A percentile compares a stretch with the other conserved stretches of the same genome.
Evolutionary conservation across 768 basidiomycete genomes (phyloP).

Genomic region (Goffeauzyma gilvescens): DNA sequence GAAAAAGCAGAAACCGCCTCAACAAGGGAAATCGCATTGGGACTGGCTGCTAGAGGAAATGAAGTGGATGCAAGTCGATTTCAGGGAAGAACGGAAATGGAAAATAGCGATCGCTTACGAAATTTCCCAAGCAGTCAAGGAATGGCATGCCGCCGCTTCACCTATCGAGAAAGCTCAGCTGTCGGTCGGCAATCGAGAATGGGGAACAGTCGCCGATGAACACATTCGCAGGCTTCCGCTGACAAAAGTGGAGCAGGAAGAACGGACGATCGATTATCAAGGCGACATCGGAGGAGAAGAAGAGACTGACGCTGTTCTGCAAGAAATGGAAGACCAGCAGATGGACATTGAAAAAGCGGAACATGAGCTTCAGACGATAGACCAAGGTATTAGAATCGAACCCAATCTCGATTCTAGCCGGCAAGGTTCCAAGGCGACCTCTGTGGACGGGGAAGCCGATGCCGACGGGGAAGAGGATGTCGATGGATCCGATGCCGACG

Average conservation of each 20-base stretch:
- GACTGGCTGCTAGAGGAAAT: conserved; percentile 93
- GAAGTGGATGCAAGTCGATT: conserved; percentile 96
- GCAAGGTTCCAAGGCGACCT: too few relatives aligned
- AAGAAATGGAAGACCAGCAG: neutral
- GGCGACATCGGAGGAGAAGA: conserved; percentile 9
- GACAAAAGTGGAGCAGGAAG: neutral
- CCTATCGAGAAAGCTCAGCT: conserved; percentile 44
- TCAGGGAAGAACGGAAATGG: conserved; percentile 84
- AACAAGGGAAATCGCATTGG: conserved; percentile 60
- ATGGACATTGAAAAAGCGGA: neutral
- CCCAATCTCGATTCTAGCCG: too few relatives aligned
- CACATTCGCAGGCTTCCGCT: too few relatives aligned
- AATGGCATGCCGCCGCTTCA: conserved; percentile 65
- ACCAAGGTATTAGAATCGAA: too few relatives aligned
- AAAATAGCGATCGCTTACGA: conserved; percentile 69
- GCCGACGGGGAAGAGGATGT: conserved; percentile 9
- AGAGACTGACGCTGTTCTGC: conserved; percentile 1
- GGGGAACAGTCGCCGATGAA: too few relatives aligned
- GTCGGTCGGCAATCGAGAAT: conserved; percentile 36
- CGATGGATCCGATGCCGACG: conserved; percentile 8
- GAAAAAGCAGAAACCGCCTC: conserved; percentile 64
- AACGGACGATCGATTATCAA: conserved; percentile 3
- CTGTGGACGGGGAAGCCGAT: neutral
- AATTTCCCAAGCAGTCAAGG: conserved; percentile 58
- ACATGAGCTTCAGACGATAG: too few relatives aligned